Percentiles rank a stretch among this genome's conserved stretches.
Evolutionary conservation across 139 green algal genomes (phyloP).

Genomic region (Pleodorina starrii): DNA sequence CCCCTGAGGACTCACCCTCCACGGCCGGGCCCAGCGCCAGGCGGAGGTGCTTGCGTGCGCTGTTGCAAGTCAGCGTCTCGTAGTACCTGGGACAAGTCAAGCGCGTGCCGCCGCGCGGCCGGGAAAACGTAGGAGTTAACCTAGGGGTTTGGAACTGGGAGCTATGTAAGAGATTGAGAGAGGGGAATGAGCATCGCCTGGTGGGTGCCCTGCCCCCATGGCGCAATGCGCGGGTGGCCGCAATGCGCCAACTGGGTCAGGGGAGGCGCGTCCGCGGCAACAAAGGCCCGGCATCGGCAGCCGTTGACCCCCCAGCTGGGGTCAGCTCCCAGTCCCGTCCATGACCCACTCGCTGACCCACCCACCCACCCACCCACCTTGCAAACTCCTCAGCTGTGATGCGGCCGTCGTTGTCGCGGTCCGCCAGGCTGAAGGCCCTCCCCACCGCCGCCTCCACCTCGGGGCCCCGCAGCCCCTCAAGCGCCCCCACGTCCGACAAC

Average conservation of each 20-base stretch:
- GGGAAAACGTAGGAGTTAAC: too few species aligned
- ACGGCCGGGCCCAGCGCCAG: conserved; percentile 59
- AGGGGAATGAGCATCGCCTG: neutral
- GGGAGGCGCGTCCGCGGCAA: too few species aligned
- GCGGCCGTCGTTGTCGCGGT: conserved; percentile 21
- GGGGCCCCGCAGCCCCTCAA: conserved; percentile 52
- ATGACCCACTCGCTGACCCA: neutral
- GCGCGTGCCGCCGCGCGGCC: too few species aligned
- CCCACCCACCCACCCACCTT: neutral
- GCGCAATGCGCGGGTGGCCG: too few species aligned
- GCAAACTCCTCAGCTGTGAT: conserved; percentile 12
- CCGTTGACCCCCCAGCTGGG: too few species aligned
- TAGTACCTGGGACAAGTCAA: conserved; percentile 53
- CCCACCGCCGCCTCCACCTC: conserved; percentile 23
- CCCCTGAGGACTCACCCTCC: conserved; percentile 61
- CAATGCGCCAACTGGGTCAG: too few species aligned
- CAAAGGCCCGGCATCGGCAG: too few species aligned
- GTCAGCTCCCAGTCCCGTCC: neutral
- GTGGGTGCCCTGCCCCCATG: too few species aligned
- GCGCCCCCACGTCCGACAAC: conserved; percentile 69
- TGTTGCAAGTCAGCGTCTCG: conserved; percentile 50
- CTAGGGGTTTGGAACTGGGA: too few species aligned
- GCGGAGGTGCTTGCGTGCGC: conserved; percentile 63
- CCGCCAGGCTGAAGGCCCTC: conserved; percentile 4
- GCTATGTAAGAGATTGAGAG: too few species aligned